Evolutionary conservation across 2,329 filamentous ascomycete genomes (phyloP).

Genomic region (Penicillium sp.): DNA sequence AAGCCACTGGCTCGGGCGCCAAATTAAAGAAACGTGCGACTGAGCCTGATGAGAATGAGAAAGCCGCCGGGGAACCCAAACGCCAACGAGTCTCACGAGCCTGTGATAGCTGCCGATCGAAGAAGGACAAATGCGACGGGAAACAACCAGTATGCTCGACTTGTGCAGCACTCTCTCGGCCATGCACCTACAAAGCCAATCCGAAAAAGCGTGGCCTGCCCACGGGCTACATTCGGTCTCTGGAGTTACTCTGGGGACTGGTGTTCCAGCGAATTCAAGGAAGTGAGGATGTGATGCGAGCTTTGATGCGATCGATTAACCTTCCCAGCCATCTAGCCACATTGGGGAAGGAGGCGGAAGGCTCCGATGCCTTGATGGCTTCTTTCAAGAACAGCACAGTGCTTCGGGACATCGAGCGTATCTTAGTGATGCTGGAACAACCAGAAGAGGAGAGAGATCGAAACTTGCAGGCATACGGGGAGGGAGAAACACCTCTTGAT

Average conservation of each 20-base stretch:
- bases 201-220: slow-evolving; percentile 77
- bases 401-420: slow-evolving; percentile 63
- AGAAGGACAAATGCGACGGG: slow-evolving; percentile 74
- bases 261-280: slow-evolving; percentile 64
- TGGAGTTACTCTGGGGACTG: slow-evolving; percentile 70
- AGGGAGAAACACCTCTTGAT: slow-evolving; percentile 32
- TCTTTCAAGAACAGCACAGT: slow-evolving; percentile 66
- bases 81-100: slow-evolving; percentile 68
- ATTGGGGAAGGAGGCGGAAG: slow-evolving; percentile 45
- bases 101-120: slow-evolving; percentile 68
- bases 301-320: slow-evolving; percentile 54
- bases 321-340: slow-evolving; percentile 37
- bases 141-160: slow-evolving; percentile 67
- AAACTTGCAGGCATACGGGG: slow-evolving; percentile 25
- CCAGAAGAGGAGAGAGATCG: slow-evolving; percentile 41
- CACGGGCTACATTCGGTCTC: slow-evolving; percentile 75
- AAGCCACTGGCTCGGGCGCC: slow-evolving; percentile 30
- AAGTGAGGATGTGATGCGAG: slow-evolving; percentile 60
- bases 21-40: slow-evolving; percentile 35
- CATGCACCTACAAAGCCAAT: slow-evolving; percentile 71
- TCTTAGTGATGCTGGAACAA: slow-evolving; percentile 53
- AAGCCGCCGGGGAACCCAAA: slow-evolving; percentile 48
- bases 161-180: slow-evolving; percentile 63
- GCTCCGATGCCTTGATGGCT: slow-evolving; percentile 60
- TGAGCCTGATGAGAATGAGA: slow-evolving; percentile 33